phyloP scores from a whole-genome alignment of 345 rosid genomes.

The Psidium guajava region DNA sequence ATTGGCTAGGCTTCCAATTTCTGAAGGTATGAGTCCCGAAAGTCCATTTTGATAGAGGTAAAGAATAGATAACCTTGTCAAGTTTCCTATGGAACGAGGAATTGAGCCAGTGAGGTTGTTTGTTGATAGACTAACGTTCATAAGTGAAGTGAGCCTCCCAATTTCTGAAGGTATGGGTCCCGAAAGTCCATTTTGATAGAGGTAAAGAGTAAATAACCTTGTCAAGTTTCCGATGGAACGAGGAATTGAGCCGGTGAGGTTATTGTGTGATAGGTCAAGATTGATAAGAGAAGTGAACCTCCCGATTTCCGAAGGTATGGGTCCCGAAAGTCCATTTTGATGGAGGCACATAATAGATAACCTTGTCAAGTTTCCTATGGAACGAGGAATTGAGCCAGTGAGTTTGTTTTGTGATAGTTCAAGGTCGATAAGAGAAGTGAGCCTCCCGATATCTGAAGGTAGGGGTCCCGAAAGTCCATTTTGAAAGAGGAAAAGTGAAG shows the following conservation, averaged over 20 bases:
- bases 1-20: background rate
- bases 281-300: background rate
- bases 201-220: background rate
- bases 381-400: no score
- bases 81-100: background rate
- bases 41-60: background rate
- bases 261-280: background rate
- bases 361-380: no score
- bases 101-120: background rate
- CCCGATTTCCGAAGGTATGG: background rate
- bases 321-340: background rate
- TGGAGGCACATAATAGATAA: no score
- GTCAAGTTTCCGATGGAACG: background rate
- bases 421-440: no score
- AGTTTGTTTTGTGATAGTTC: no score
- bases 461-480: no score
- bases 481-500: background rate
- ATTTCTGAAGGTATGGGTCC: background rate
- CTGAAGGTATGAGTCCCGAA: background rate
- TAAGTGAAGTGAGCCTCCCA: background rate
- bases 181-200: background rate
- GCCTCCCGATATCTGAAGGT: no score
- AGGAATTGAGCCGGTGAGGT: background rate
- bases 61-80: background rate
- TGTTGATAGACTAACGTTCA: background rate